phyloP scores from a whole-genome alignment of 768 basidiomycete species.

The Kondoa subrosea region DNA sequence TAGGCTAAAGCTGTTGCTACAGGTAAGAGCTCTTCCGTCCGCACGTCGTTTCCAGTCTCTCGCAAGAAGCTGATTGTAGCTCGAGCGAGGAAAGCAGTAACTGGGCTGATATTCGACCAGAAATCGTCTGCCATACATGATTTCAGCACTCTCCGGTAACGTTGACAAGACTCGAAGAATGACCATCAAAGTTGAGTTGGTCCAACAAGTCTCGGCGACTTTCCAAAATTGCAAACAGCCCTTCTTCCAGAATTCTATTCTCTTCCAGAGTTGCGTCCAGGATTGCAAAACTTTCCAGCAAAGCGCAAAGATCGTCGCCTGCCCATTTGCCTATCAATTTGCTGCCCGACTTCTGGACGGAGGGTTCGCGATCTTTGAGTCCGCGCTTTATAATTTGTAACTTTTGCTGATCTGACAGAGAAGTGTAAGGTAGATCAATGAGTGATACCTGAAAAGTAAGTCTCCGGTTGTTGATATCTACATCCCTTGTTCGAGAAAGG shows the following conservation, averaged over 20 bases:
- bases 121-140: slow-evolving; percentile 53
- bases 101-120: slow-evolving; percentile 54
- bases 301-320: slow-evolving; percentile 34
- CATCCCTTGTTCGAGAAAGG: slow-evolving; percentile 60
- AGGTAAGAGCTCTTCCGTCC: slow-evolving; percentile 56
- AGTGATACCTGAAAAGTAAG: slow-evolving; percentile 51
- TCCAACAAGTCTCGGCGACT: slow-evolving; percentile 51
- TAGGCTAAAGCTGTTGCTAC: slow-evolving; percentile 70
- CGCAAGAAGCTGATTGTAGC: slow-evolving; percentile 66
- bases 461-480: slow-evolving; percentile 56
- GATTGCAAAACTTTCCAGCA: slow-evolving; percentile 29
- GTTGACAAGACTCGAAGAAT: slow-evolving; percentile 25
- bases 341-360: slow-evolving; percentile 55
- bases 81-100: slow-evolving; percentile 62
- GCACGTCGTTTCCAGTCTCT: slow-evolving; percentile 34
- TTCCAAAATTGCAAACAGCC: slow-evolving; percentile 54
- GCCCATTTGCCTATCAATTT: slow-evolving; percentile 59
- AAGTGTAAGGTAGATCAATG: slow-evolving; percentile 44
- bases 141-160: background rate
- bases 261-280: slow-evolving; percentile 29
- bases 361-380: slow-evolving; percentile 63
- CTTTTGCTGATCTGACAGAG: slow-evolving; percentile 53
- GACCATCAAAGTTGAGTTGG: slow-evolving; percentile 52
- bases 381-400: slow-evolving; percentile 65
- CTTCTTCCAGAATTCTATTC: slow-evolving; percentile 48